Percentiles rank a stretch among this genome's conserved stretches.
Evolutionary conservation across 2,329 filamentous ascomycete species (phyloP).

Genomic region (Chrysoporthe austroafricana): DNA sequence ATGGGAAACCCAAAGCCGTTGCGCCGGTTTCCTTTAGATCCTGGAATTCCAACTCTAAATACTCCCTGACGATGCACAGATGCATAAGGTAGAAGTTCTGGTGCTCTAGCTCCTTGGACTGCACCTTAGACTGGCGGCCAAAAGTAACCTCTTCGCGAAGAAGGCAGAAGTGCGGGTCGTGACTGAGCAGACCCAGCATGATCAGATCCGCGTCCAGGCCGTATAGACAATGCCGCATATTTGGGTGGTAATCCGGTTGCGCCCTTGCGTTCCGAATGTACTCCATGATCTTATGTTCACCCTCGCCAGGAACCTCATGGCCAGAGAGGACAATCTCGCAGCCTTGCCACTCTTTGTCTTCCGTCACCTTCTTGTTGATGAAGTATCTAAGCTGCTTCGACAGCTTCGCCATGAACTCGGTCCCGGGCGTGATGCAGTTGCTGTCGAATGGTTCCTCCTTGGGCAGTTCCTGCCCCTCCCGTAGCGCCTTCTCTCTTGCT

Average conservation of each 20-base stretch:
- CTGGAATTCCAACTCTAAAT: conserved; percentile 95
- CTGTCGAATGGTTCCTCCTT: conserved; percentile 97
- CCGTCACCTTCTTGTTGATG: conserved; percentile 97
- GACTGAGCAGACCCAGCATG: conserved; percentile 95
- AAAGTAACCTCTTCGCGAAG: conserved; percentile 98
- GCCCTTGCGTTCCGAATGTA: conserved; percentile 98
- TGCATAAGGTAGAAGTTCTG: conserved; percentile 99
- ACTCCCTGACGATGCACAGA: conserved; percentile 95
- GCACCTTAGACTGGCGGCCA: conserved; percentile 81
- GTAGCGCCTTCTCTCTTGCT: conserved; percentile 89
- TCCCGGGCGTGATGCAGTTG: conserved; percentile 97
- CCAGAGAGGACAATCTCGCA: conserved; percentile 96
- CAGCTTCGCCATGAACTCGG: conserved; percentile 96
- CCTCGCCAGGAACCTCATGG: conserved; percentile 96
- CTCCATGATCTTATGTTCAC: conserved; percentile 99
- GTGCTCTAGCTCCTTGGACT: conserved; percentile 95
- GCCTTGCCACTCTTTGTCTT: conserved; percentile 96
- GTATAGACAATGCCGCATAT: conserved; percentile 95
- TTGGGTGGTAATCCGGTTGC: conserved; percentile 88
- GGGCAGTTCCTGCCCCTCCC: conserved; percentile 87
- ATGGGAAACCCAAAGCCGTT: conserved; percentile 67
- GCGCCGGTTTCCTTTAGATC: conserved; percentile 77
- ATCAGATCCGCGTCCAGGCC: conserved; percentile 97
- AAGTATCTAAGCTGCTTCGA: conserved; percentile 96
- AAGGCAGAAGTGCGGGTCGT: conserved; percentile 97